phyloP scores from a whole-genome alignment of 768 basidiomycete species.

The Multifurca ochricompacta region DNA sequence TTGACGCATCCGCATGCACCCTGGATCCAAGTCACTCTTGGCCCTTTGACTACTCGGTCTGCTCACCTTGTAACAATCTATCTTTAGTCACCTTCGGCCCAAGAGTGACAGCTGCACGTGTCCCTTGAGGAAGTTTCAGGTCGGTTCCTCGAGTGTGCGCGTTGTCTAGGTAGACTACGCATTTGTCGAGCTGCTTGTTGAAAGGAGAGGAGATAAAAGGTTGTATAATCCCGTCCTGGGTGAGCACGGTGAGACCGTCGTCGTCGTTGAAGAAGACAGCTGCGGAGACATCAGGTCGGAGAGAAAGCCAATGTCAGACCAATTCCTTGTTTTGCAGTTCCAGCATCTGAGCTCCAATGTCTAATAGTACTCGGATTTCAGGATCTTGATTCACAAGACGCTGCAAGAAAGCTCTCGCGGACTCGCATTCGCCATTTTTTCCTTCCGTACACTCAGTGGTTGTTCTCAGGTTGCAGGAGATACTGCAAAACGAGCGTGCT shows the following conservation, averaged over 20 bases:
- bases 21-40: background rate
- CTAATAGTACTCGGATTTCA: too few species aligned
- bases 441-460: too few species aligned
- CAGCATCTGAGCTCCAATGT: too few species aligned
- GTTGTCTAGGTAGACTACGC: slow-evolving; percentile 46
- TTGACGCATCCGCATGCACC: slow-evolving; percentile 19
- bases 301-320: too few species aligned
- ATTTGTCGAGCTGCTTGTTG: slow-evolving; percentile 30
- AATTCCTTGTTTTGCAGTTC: too few species aligned
- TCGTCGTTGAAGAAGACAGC: slow-evolving; percentile 34
- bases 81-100: slow-evolving; percentile 48
- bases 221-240: slow-evolving; percentile 31
- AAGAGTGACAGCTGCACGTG: slow-evolving; percentile 40
- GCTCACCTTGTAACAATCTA: slow-evolving; percentile 40
- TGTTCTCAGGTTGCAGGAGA: too few species aligned
- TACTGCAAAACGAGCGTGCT: too few species aligned
- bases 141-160: slow-evolving; percentile 48
- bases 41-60: background rate
- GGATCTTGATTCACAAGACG: too few species aligned
- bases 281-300: slow-evolving; percentile 28
- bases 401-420: too few species aligned
- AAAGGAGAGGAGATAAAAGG: slow-evolving; percentile 33
- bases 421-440: too few species aligned
- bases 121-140: slow-evolving; percentile 37
- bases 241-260: slow-evolving; percentile 32